Base-by-base conservation (phyloP, 2,329 filamentous ascomycete species). In the Cercospora zeae-maydis region DNA sequence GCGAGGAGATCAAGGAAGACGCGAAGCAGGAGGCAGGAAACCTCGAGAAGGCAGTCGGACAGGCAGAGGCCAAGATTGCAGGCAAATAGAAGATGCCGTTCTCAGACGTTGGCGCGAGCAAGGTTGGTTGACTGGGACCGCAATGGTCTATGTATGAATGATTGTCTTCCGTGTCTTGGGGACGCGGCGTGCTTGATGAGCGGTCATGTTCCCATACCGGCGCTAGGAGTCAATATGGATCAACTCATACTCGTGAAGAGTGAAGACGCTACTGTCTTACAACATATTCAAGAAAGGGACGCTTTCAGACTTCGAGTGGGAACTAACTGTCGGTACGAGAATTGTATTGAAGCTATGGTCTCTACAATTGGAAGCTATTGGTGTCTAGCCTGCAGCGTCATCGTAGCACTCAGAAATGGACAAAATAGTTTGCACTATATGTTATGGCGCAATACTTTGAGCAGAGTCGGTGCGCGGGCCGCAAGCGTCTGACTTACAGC, bases 1-100 rank as follows among this genome's bases (percentile, higher is more conserved):
- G 82, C 75, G 75, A 79, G 21, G 70, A 74, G 37, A 72, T 75
- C 63, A 71, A 75, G 67, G 72, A 77, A 52, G 76, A 74, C 59
- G 73, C 66, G 10, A 69, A 72, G 65, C 68, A 70, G n/a, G 70
- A 71, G n/a, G 70, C 71, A 56, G 68, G 67, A 27, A 69, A 73
- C 49, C 68, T 70, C 47, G 69, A 75, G 68, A 61, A 75, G 64
- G 73, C 73, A 6, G 76, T 76, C 27, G 72, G 75, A 33, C 73
- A 79, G 70, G 77, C 73, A 11, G 74, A 74, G 70, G 68, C 69
- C 27, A 75, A 78, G 68, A 72, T 69, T 42, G 63, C 47, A 11
- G 54, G 53, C 30, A 67, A 67, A 30, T 63, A 59, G 45, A 4
- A 16, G 47, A n/a, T 30, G 47, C 47, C n/a, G 13, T 10, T 27